Base-by-base conservation (phyloP, 768 basidiomycete species). In the Macrocybe gigantea region DNA sequence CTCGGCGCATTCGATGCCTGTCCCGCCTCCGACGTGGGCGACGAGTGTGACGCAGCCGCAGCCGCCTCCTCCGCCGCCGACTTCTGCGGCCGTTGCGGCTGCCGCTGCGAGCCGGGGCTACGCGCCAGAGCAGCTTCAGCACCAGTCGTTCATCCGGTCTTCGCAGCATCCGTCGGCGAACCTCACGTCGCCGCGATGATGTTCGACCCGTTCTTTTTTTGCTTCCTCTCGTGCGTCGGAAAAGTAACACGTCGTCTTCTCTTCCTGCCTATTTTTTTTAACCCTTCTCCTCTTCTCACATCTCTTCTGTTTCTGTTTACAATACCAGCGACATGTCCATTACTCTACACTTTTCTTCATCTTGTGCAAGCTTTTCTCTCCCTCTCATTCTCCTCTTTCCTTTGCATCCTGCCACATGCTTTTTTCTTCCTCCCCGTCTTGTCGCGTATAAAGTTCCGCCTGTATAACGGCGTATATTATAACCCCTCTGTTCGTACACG, bases 111-210 rank as follows among this genome's bases (percentile, higher is more conserved):
- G 53, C 13, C 60, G 63, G 8, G 45, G 54, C 14, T 64, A 65
- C 53, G 55, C 63, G 2, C 60, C 65, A 14, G 67, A 66, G 2
- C 67, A 68, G 49, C 54, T 64, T 38, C 67, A 68, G 46, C 67
- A 65, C 47, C 66, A 68, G 45, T 68, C 67, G 3, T 68, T 68
- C 50, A 60, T 68, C 55, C 60, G 67, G 47, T 60, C 64, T 31
- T 61, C 65, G 1, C 64, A 65, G 46, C 64, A 58, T 41, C 15
- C 60, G 37, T 45, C 58, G 30, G 44, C 44, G 29, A 55, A 50
- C 34, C 49, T 55, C 45, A 53, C 59, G 41, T 49, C 57, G 15
- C 55, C 59, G 32, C 56, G 55, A 33, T 60, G 56, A 60, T 56
- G n/a, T 52, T 31, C 53, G 55, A 44, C 43, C 44, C 55, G 52